Evolutionary conservation across 495 filamentous ascomycete species (phyloP).

Genomic region (Cercophora newfieldiana): DNA sequence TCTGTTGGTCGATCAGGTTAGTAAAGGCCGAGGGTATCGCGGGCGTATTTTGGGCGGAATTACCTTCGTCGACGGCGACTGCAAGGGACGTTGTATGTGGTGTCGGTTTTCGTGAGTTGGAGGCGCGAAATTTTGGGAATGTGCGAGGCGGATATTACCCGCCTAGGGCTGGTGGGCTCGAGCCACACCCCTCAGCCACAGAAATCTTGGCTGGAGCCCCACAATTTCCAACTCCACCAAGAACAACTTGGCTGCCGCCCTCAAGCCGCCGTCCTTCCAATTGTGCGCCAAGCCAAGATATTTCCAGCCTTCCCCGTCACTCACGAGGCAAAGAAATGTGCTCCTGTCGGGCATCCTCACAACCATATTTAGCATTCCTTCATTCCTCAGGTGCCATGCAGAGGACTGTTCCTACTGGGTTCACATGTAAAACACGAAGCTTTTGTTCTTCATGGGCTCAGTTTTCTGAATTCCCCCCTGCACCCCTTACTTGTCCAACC

Average conservation of each 20-base stretch:
- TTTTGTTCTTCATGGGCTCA: too few relatives aligned
- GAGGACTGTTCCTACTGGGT: too few relatives aligned
- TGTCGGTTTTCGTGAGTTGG: constrained; percentile 34
- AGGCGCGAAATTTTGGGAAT: constrained; percentile 43
- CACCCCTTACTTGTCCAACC: too few relatives aligned
- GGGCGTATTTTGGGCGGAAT: constrained; percentile 7
- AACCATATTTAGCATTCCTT: too few relatives aligned
- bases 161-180: constrained; percentile 34
- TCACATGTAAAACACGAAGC: too few relatives aligned
- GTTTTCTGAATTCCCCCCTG: too few relatives aligned
- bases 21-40: constrained; percentile 10
- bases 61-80: constrained; percentile 40
- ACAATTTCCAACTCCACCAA: background rate
- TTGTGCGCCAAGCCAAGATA: too few relatives aligned
- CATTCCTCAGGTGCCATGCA: too few relatives aligned
- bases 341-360: too few relatives aligned
- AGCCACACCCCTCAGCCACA: constrained; percentile 23
- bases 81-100: constrained; percentile 31
- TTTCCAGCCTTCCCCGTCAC: background rate
- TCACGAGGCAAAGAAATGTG: background rate
- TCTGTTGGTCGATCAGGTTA: constrained; percentile 25
- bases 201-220: background rate
- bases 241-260: too few relatives aligned
- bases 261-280: too few relatives aligned
- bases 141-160: constrained; percentile 31